A percentile compares a stretch with the other conserved stretches of the same genome.
phyloP scores from a whole-genome alignment of 1,284 basidiomycete species.

The Anthracocystis setariae region DNA sequence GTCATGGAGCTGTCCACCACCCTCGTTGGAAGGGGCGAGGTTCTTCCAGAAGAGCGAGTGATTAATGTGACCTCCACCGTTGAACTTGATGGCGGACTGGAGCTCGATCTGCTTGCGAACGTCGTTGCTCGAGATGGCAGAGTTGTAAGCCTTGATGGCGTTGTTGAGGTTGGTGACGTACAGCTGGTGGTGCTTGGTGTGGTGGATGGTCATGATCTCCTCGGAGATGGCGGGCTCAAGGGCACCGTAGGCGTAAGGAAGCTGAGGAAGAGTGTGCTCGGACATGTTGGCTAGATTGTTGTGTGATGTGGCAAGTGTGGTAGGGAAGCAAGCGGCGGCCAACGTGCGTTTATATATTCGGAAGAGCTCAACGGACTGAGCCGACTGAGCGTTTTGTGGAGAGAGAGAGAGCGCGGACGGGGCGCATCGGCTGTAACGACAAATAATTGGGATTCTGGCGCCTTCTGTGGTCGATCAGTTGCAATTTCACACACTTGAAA shows the following conservation, averaged over 20 bases:
- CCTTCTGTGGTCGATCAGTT: slow-evolving; percentile 30
- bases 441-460: slow-evolving; percentile 11
- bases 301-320: not conserved
- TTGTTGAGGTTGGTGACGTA: slow-evolving; percentile 70
- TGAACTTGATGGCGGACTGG: slow-evolving; percentile 87
- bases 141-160: slow-evolving; percentile 83
- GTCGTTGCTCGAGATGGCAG: slow-evolving; percentile 73
- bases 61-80: slow-evolving; percentile 83
- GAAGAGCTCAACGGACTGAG: slow-evolving; percentile 29
- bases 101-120: slow-evolving; percentile 85
- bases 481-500: not conserved
- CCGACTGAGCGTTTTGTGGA: not conserved
- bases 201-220: slow-evolving; percentile 78
- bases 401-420: not conserved
- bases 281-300: slow-evolving; percentile 31
- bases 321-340: not conserved
- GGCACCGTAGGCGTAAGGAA: slow-evolving; percentile 89
- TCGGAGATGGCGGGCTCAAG: slow-evolving; percentile 85
- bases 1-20: slow-evolving; percentile 74
- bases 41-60: slow-evolving; percentile 98
- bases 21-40: slow-evolving; percentile 68
- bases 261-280: slow-evolving; percentile 79
- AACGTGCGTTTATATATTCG: slow-evolving; percentile 17
- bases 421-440: not conserved
- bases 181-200: slow-evolving; percentile 87